Percentiles rank a stretch among this genome's conserved stretches.
Evolutionary conservation across 1,284 basidiomycete genomes (phyloP).

Genomic region (Cutaneotrichosporon arboriforme): DNA sequence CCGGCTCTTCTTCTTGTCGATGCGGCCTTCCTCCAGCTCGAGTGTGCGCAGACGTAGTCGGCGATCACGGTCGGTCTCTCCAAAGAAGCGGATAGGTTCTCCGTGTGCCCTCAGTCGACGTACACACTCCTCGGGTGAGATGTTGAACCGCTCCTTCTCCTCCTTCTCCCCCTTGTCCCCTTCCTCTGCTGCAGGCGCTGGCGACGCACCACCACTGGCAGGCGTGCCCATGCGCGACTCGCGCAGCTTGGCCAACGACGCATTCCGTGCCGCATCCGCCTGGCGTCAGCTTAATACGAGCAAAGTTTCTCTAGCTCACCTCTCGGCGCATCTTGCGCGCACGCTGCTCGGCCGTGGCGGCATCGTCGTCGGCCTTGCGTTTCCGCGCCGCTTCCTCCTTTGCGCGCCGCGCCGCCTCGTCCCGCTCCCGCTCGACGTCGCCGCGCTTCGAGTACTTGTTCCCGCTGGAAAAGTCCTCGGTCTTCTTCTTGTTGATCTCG

Average conservation of each 20-base stretch:
- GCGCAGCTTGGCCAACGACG: slow-evolving; percentile 24
- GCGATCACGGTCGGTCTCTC: slow-evolving; percentile 89
- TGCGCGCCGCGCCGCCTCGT: slow-evolving; percentile 55
- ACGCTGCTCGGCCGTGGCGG: slow-evolving; percentile 24
- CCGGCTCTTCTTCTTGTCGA: slow-evolving; percentile 49
- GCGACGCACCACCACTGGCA: slow-evolving; percentile 21
- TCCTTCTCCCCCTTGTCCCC: slow-evolving; percentile 18
- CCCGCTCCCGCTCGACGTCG: slow-evolving; percentile 59
- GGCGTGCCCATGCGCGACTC: slow-evolving; percentile 11
- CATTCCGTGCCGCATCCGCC: slow-evolving; percentile 27
- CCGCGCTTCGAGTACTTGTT: slow-evolving; percentile 80
- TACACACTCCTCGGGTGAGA: slow-evolving; percentile 87
- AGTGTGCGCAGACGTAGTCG: slow-evolving; percentile 82
- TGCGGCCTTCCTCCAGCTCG: slow-evolving; percentile 80
- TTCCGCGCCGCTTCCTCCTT: slow-evolving; percentile 43
- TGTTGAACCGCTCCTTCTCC: slow-evolving; percentile 67
- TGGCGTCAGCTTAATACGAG: slow-evolving; percentile 7
- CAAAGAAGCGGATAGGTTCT: slow-evolving; percentile 92
- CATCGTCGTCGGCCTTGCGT: slow-evolving; percentile 44
- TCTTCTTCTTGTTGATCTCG: slow-evolving; percentile 86
- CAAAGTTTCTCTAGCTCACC: slow-evolving; percentile 27
- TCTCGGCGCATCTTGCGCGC: slow-evolving; percentile 34
- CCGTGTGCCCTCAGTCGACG: slow-evolving; percentile 82
- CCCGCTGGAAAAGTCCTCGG: slow-evolving; percentile 51
- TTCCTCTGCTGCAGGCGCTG: slow-evolving; percentile 27